Percentiles rank a stretch among this genome's conserved stretches.
These are phyloP conservation scores for Carex kokanica DNA, from an alignment of 176 grass and related monocot species.

Conservation along the genomic window DNA sequence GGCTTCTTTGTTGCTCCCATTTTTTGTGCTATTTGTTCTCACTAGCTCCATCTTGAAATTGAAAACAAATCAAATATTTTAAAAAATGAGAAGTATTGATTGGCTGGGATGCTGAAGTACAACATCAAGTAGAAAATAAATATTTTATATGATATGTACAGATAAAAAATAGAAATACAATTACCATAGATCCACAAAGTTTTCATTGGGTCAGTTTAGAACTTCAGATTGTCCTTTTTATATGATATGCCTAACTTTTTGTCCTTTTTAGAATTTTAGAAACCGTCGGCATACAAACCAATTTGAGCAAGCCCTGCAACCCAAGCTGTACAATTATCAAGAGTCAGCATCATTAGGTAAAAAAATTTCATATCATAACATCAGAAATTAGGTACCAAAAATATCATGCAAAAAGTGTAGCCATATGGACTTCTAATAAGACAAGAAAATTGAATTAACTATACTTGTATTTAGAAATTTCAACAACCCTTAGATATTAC, in stretches of 20 bases:
- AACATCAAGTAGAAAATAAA: constrained; percentile 18
- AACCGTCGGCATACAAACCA: constrained; percentile 76
- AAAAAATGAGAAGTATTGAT: constrained; percentile 25
- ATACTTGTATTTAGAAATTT: no score
- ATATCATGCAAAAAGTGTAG: neutral
- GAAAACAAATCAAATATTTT: neutral
- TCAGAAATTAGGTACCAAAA: neutral
- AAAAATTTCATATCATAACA: neutral
- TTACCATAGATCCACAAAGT: neutral
- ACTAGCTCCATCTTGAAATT: constrained; percentile 46
- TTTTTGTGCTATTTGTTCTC: constrained; percentile 39
- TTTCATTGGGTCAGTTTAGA: neutral
- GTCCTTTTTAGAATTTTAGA: no score
- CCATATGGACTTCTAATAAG: no score
- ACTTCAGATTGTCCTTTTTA: no score
- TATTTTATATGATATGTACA: neutral
- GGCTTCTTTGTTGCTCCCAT: constrained; percentile 31
- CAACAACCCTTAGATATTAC: no score
- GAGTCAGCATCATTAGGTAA: neutral
- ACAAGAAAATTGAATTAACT: no score
- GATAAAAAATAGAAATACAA: neutral
- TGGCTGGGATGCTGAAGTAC: constrained; percentile 59
- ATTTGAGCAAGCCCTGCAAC: constrained; percentile 85
- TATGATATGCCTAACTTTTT: no score
- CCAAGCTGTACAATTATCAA: constrained; percentile 52